Evolutionary conservation across 495 filamentous ascomycete genomes (phyloP).

Genomic region (Lasiosphaeria miniovina): DNA sequence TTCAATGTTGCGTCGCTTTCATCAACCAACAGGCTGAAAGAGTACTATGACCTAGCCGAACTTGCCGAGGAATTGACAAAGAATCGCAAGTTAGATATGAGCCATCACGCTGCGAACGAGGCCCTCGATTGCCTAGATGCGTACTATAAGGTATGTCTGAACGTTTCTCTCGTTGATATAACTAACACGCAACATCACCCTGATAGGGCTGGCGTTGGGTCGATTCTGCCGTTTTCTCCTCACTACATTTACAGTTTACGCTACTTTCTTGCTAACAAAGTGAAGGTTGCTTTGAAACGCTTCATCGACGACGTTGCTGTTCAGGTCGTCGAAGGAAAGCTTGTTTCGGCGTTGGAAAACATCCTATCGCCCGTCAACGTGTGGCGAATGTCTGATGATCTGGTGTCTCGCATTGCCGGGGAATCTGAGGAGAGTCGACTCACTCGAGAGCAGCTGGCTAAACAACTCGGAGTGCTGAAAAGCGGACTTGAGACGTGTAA

Average conservation of each 20-base stretch:
- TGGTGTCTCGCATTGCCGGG: slow-evolving; percentile 50
- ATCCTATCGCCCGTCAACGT: slow-evolving; percentile 46
- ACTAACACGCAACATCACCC: no score
- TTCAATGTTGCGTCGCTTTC: slow-evolving; percentile 14
- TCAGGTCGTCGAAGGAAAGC: slow-evolving; percentile 57
- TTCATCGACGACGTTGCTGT: slow-evolving; percentile 63
- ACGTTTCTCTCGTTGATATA: background rate
- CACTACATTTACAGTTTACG: background rate
- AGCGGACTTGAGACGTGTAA: slow-evolving; percentile 51
- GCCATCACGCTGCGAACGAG: slow-evolving; percentile 43
- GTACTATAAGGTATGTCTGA: slow-evolving; percentile 45
- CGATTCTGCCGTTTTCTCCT: background rate
- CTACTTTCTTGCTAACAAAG: slow-evolving; percentile 8
- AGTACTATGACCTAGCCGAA: slow-evolving; percentile 14
- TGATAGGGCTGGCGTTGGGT: no score
- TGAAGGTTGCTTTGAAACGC: slow-evolving; percentile 56
- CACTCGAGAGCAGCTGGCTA: slow-evolving; percentile 49
- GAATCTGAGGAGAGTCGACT: slow-evolving; percentile 50
- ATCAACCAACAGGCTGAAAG: slow-evolving; percentile 9
- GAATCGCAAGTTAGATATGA: slow-evolving; percentile 34
- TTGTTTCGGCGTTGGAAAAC: slow-evolving; percentile 43
- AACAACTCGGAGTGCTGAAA: slow-evolving; percentile 49
- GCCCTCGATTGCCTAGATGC: slow-evolving; percentile 49
- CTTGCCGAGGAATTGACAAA: slow-evolving; percentile 29
- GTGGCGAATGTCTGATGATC: slow-evolving; percentile 41